Evolutionary conservation across 2,329 filamentous ascomycete species (phyloP).

Genomic region (Truncatella angustata): DNA sequence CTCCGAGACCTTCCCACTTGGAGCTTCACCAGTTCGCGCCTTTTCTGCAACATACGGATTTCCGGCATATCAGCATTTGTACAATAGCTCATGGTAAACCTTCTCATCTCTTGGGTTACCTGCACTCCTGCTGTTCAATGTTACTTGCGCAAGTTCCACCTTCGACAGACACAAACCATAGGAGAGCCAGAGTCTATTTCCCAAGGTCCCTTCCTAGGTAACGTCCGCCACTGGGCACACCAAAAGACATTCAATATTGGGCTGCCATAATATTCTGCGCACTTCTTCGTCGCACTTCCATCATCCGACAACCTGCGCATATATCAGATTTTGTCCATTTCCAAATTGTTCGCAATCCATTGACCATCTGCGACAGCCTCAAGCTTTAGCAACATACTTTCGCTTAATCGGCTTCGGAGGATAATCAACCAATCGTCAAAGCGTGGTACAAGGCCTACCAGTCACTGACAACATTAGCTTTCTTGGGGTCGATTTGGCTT

Average conservation of each 20-base stretch:
- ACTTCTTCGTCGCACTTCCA: not conserved
- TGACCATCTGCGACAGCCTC: not conserved
- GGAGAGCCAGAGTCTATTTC: not conserved
- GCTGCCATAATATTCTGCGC: not conserved
- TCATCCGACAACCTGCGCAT: not conserved
- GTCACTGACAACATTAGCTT: not conserved
- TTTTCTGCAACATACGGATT: conserved; percentile 3
- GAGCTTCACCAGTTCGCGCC: not conserved
- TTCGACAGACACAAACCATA: not conserved
- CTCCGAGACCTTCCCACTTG: not conserved
- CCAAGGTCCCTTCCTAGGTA: not conserved
- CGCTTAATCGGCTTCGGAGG: not conserved
- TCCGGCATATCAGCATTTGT: not conserved
- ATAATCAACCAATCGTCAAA: not conserved
- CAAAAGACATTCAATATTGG: not conserved
- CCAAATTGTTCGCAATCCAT: not conserved
- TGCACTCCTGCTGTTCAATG: not conserved
- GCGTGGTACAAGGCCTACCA: not conserved
- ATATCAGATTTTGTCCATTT: not conserved
- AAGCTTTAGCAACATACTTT: not conserved
- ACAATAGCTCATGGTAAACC: conserved; percentile 2
- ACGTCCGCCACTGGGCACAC: not conserved
- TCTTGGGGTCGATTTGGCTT: not conserved
- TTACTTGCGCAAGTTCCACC: not conserved
- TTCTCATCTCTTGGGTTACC: not conserved